phyloP scores from a whole-genome alignment of 2,329 filamentous ascomycete species.

The Neoarthrinium moseri region DNA sequence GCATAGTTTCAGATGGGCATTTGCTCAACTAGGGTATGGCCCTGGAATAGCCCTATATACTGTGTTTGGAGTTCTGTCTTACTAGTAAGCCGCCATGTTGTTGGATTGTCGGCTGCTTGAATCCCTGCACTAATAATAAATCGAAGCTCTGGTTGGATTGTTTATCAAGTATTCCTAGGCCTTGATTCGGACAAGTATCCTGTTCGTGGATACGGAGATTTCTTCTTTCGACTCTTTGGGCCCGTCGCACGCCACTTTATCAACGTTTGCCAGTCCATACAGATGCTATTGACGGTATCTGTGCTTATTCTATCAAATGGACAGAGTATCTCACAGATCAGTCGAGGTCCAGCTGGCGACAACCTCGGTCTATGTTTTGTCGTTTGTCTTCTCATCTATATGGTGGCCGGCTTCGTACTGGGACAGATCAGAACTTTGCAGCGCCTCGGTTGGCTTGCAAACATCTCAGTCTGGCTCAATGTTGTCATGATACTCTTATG shows the following conservation, averaged over 20 bases:
- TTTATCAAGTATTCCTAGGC: slow-evolving; percentile 44
- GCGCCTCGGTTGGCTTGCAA: slow-evolving; percentile 53
- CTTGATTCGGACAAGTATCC: slow-evolving; percentile 47
- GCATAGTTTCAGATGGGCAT: not conserved
- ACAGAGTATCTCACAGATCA: slow-evolving; percentile 51
- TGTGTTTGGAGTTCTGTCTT: slow-evolving; percentile 38
- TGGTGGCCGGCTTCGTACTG: slow-evolving; percentile 47
- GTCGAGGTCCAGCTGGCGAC: not conserved
- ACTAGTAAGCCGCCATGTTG: slow-evolving; percentile 19
- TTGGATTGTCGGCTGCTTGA: no score
- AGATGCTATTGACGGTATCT: slow-evolving; percentile 48
- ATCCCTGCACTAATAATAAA: no score
- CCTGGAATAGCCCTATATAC: slow-evolving; percentile 39
- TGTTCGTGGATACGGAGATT: slow-evolving; percentile 42
- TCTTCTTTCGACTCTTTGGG: slow-evolving; percentile 47
- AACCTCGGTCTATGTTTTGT: slow-evolving; percentile 49
- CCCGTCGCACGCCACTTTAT: slow-evolving; percentile 40
- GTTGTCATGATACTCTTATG: slow-evolving; percentile 50
- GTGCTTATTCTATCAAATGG: slow-evolving; percentile 51
- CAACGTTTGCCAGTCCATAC: slow-evolving; percentile 47
- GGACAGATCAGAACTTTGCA: slow-evolving; percentile 57
- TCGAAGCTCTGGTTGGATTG: slow-evolving; percentile 39
- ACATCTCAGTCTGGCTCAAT: slow-evolving; percentile 54
- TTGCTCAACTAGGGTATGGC: slow-evolving; percentile 36
- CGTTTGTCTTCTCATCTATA: slow-evolving; percentile 50